A percentile compares a stretch with the other conserved stretches of the same genome.
Evolutionary conservation across 768 basidiomycete genomes (phyloP).

Genomic region (Boletus fagicola): DNA sequence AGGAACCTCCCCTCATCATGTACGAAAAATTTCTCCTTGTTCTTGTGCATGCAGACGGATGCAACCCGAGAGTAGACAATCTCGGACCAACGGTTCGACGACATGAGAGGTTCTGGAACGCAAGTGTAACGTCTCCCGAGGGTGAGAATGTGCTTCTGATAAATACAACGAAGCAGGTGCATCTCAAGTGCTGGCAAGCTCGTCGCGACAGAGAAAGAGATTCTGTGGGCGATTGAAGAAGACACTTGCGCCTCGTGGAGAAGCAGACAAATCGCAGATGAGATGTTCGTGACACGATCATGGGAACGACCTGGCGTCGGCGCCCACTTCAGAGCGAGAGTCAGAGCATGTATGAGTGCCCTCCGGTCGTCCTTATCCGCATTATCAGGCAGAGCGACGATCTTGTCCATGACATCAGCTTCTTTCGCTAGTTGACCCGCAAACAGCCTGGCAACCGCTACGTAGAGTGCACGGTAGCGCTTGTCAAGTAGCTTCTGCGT

Average conservation of each 20-base stretch:
- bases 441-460: slow-evolving; percentile 61
- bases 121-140: slow-evolving; percentile 47
- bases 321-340: slow-evolving; percentile 69
- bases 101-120: slow-evolving; percentile 64
- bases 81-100: slow-evolving; percentile 53
- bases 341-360: slow-evolving; percentile 33
- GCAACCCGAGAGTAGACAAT: slow-evolving; percentile 60
- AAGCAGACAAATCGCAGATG: background rate
- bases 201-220: background rate
- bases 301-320: slow-evolving; percentile 58
- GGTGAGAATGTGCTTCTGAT: slow-evolving; percentile 57
- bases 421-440: slow-evolving; percentile 51
- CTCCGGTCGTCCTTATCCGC: slow-evolving; percentile 21
- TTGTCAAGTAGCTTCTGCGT: background rate
- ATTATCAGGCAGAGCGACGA: slow-evolving; percentile 34
- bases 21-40: slow-evolving; percentile 51
- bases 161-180: slow-evolving; percentile 52
- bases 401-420: slow-evolving; percentile 37
- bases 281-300: slow-evolving; percentile 39
- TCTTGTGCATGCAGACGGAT: slow-evolving; percentile 59
- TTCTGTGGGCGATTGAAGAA: background rate
- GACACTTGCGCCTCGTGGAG: background rate
- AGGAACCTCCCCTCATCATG: slow-evolving; percentile 62
- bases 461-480: slow-evolving; percentile 30
- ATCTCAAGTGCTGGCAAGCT: background rate